These are phyloP conservation scores for Alternaria triticimaculans DNA, from an alignment of 2,329 filamentous ascomycete genomes.

Conservation along the genomic window DNA sequence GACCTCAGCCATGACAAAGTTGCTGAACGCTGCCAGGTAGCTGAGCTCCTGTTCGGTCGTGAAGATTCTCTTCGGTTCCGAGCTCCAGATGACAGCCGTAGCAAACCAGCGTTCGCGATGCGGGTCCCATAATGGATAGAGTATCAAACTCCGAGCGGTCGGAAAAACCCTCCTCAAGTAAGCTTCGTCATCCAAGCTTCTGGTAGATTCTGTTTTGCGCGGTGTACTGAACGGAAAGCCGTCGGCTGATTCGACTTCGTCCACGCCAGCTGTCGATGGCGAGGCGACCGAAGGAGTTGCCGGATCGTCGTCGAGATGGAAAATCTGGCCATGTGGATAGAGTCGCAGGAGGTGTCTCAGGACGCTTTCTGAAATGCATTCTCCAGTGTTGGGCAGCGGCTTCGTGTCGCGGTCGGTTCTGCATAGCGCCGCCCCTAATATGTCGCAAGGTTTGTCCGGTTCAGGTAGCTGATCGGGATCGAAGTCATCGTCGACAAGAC, in stretches of 20 bases:
- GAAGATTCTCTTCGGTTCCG: constrained; percentile 47
- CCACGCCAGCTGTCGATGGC: constrained; percentile 15
- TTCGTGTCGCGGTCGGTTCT: constrained; percentile 20
- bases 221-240: constrained; percentile 31
- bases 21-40: constrained; percentile 49
- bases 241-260: constrained; percentile 25
- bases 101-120: constrained; percentile 49
- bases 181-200: constrained; percentile 44
- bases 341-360: constrained; percentile 42
- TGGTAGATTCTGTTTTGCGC: constrained; percentile 38
- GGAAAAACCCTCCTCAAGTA: constrained; percentile 44
- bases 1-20: constrained; percentile 50
- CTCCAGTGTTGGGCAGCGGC: constrained; percentile 18
- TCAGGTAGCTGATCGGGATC: constrained; percentile 37
- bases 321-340: constrained; percentile 48
- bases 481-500: constrained; percentile 46
- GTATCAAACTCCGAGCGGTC: constrained; percentile 45
- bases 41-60: constrained; percentile 47
- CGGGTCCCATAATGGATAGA: constrained; percentile 51
- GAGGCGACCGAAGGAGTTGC: constrained; percentile 22
- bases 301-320: constrained; percentile 45
- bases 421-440: constrained; percentile 38
- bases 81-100: constrained; percentile 48
- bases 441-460: constrained; percentile 42
- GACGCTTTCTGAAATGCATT: constrained; percentile 41